These are phyloP conservation scores for Quercus rubra DNA, from an alignment of 306 rosid genomes.

Conservation along the genomic window DNA sequence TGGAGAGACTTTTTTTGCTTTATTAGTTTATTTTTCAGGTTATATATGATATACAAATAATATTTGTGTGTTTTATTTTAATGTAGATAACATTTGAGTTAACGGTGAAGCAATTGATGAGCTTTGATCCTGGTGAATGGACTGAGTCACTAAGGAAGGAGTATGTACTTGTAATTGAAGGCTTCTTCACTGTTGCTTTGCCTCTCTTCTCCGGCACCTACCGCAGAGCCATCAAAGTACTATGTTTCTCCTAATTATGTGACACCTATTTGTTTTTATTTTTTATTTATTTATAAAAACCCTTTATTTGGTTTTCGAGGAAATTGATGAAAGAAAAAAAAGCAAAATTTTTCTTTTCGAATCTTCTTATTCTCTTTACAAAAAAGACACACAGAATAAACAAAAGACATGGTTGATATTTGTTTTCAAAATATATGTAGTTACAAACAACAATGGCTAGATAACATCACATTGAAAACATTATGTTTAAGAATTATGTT, in stretches of 20 bases:
- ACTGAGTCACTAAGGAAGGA: conserved; percentile 75
- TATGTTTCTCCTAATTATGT: not conserved
- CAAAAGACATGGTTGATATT: too few species aligned
- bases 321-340: too few species aligned
- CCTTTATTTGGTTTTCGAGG: not conserved
- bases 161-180: conserved; percentile 85
- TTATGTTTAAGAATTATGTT: too few species aligned
- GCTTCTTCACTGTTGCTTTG: conserved; percentile 80
- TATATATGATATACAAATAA: not conserved
- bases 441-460: too few species aligned
- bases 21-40: not conserved
- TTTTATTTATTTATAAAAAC: not conserved
- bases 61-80: not conserved
- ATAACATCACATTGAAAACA: too few species aligned
- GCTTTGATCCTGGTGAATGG: conserved; percentile 95
- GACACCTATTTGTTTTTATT: not conserved
- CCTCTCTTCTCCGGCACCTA: conserved; percentile 82
- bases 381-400: too few species aligned
- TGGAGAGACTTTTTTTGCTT: not conserved
- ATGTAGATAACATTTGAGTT: conserved; percentile 90
- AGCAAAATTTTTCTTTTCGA: too few species aligned
- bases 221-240: conserved; percentile 77
- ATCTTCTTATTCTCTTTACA: too few species aligned
- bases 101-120: conserved; percentile 95
- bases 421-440: too few species aligned